Conservation (phyloP, 2,329 filamentous ascomycete species). For the Apiospora aurea region DNA sequence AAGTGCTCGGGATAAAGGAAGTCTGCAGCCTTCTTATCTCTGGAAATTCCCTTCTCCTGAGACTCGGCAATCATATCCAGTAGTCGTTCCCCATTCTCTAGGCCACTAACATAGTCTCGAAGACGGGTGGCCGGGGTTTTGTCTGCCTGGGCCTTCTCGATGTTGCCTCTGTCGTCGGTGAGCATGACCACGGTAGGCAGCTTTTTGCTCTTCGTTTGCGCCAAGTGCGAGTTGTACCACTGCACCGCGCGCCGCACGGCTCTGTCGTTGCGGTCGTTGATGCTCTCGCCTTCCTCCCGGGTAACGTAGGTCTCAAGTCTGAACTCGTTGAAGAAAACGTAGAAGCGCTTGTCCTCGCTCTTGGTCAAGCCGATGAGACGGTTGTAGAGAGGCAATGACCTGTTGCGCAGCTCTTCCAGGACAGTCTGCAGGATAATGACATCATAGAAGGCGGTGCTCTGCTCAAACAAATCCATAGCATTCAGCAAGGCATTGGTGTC, state of each 20-base stretch:
- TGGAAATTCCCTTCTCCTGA: slow-evolving; percentile 70
- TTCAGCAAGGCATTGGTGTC: slow-evolving; percentile 96
- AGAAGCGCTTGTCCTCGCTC: slow-evolving; percentile 96
- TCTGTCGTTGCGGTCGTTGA: slow-evolving; percentile 96
- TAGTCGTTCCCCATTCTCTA: slow-evolving; percentile 84
- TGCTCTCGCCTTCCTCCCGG: slow-evolving; percentile 78
- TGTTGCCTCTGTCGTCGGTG: slow-evolving; percentile 88
- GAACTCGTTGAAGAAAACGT: slow-evolving; percentile 99
- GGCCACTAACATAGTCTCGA: slow-evolving; percentile 79
- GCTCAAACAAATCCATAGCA: slow-evolving; percentile 97
- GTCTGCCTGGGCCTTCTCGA: slow-evolving; percentile 81
- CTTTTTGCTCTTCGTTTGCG: slow-evolving; percentile 64
- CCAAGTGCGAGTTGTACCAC: slow-evolving; percentile 89
- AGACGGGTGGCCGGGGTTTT: slow-evolving; percentile 73
- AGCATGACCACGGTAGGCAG: slow-evolving; percentile 88
- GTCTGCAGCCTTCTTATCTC: slow-evolving; percentile 68
- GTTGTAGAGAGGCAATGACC: slow-evolving; percentile 94
- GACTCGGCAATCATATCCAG: slow-evolving; percentile 92
- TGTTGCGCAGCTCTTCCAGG: slow-evolving; percentile 92
- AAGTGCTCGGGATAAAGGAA: slow-evolving; percentile 90
- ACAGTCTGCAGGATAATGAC: slow-evolving; percentile 97
- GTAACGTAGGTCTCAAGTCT: slow-evolving; percentile 87
- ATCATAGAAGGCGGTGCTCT: slow-evolving; percentile 90
- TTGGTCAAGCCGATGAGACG: slow-evolving; percentile 88
- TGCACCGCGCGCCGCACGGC: slow-evolving; percentile 84